Percentiles rank a stretch among this genome's conserved stretches.
These are phyloP conservation scores for Parachlorella kessleri DNA, from an alignment of 139 green algal species.

Conservation along the genomic window DNA sequence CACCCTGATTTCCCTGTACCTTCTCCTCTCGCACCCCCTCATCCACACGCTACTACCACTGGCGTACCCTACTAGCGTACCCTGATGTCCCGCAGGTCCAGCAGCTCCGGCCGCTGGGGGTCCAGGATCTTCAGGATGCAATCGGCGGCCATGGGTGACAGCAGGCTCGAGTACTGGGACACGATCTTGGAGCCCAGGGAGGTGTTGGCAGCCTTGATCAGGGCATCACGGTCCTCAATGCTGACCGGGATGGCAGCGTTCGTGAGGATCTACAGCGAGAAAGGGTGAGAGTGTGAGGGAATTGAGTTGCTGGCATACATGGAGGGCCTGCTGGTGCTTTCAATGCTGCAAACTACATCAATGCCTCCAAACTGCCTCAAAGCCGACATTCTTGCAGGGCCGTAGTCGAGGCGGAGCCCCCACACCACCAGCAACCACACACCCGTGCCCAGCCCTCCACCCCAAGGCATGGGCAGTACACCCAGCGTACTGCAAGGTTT, in stretches of 20 bases:
- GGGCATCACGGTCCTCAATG: constrained; percentile 85
- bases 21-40: no score
- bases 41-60: background rate
- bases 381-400: no score
- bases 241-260: constrained; percentile 85
- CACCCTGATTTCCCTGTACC: no score
- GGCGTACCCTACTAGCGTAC: constrained; percentile 39
- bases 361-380: no score
- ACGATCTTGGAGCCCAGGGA: constrained; percentile 95
- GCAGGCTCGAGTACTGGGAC: constrained; percentile 90
- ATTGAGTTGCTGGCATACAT: no score
- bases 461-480: no score
- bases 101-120: constrained; percentile 70
- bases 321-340: no score
- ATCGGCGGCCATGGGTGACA: constrained; percentile 98
- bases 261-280: constrained; percentile 14
- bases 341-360: no score
- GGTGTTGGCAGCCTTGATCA: constrained; percentile 95
- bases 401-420: no score
- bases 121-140: constrained; percentile 88
- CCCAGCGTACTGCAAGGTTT: no score
- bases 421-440: no score
- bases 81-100: constrained; percentile 96
- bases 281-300: background rate
- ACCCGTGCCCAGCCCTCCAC: no score